These are phyloP conservation scores for Aegilops longissima DNA, from an alignment of 176 grass and related monocot species.

Conservation along the genomic window DNA sequence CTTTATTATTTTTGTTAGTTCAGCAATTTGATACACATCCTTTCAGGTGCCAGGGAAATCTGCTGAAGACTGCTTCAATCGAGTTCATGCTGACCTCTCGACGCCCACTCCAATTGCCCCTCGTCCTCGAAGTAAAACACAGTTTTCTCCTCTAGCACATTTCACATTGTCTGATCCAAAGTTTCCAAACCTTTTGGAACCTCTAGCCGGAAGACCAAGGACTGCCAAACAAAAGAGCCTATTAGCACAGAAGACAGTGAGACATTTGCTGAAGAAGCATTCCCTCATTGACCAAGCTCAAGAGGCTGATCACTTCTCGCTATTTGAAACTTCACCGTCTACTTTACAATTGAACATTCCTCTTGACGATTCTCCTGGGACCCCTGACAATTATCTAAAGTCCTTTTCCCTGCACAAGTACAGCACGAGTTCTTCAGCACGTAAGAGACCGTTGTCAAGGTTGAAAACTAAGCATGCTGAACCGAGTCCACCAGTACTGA, in stretches of 20 bases:
- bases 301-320: constrained; percentile 75
- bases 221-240: constrained; percentile 54
- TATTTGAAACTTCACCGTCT: constrained; percentile 75
- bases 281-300: constrained; percentile 50
- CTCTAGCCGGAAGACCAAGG: constrained; percentile 29
- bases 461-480: constrained; percentile 41
- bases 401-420: constrained; percentile 38
- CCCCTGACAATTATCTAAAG: constrained; percentile 29
- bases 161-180: constrained; percentile 59
- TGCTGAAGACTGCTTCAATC: constrained; percentile 78
- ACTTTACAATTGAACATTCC: constrained; percentile 35
- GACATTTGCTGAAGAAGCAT: constrained; percentile 71
- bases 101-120: constrained; percentile 67
- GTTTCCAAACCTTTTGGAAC: constrained; percentile 35
- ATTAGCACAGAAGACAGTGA: constrained; percentile 65
- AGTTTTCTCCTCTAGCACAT: constrained; percentile 58
- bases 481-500: constrained; percentile 59
- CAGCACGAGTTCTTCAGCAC: constrained; percentile 29
- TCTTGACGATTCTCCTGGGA: constrained; percentile 45
- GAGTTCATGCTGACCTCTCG: constrained; percentile 62
- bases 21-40: constrained; percentile 21
- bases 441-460: constrained; percentile 36
- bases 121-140: constrained; percentile 54
- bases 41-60: constrained; percentile 78
- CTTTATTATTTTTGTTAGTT: constrained; percentile 2